Percentiles rank a stretch among this genome's conserved stretches.
These are phyloP conservation scores for Fusarium pininemorale DNA, from an alignment of 2,329 filamentous ascomycete genomes.

Conservation along the genomic window DNA sequence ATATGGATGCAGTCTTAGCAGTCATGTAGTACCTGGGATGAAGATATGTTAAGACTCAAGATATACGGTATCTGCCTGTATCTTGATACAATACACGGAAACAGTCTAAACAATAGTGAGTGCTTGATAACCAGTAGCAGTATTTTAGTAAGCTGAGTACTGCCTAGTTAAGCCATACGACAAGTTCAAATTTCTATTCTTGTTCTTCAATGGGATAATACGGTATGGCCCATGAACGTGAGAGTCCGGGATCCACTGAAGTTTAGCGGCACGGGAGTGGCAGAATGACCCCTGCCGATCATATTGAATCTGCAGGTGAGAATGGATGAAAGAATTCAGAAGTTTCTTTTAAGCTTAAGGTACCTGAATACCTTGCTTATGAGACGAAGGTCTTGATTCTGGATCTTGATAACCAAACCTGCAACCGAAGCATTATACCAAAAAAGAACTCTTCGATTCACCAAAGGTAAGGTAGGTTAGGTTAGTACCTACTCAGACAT, in stretches of 20 bases:
- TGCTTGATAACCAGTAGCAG: neutral
- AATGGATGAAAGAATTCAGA: neutral
- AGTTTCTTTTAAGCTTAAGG: neutral
- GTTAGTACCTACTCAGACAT: neutral
- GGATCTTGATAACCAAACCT: neutral
- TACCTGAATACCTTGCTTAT: neutral
- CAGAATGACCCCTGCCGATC: slow-evolving; percentile 26
- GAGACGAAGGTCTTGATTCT: neutral
- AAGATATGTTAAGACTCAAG: neutral
- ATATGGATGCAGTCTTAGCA: neutral
- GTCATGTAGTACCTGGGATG: neutral
- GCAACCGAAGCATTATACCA: neutral
- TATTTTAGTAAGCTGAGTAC: neutral
- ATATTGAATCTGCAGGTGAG: slow-evolving; percentile 6
- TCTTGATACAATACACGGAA: neutral
- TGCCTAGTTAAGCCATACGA: neutral
- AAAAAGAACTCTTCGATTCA: neutral
- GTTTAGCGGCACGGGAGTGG: slow-evolving; percentile 31
- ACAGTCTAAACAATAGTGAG: neutral
- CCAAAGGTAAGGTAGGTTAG: neutral
- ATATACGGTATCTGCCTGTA: neutral
- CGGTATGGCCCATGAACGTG: neutral
- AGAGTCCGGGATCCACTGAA: neutral
- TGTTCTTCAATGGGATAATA: neutral
- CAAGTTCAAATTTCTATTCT: neutral